A percentile compares a stretch with the other conserved stretches of the same genome.
These are phyloP conservation scores for Ascochyta koolunga DNA, from an alignment of 2,329 filamentous ascomycete species.

Conservation along the genomic window DNA sequence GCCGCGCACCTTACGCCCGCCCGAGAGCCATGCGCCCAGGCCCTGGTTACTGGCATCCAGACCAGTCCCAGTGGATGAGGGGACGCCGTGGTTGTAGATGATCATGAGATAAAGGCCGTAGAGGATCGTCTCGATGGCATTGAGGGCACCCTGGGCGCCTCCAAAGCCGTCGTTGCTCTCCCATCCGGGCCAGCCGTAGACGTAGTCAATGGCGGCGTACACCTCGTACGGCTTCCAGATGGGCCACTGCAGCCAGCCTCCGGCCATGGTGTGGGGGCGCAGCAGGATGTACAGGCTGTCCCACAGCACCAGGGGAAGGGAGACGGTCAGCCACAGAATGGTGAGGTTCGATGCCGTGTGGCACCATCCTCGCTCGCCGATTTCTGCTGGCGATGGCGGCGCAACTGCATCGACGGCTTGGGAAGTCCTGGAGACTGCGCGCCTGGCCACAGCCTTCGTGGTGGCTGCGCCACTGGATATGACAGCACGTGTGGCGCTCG, in stretches of 20 bases:
- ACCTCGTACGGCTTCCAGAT: slow-evolving; percentile 79
- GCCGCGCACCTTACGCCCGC: slow-evolving; percentile 59
- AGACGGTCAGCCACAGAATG: slow-evolving; percentile 74
- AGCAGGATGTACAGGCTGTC: slow-evolving; percentile 79
- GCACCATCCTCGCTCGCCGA: slow-evolving; percentile 52
- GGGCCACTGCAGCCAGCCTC: slow-evolving; percentile 72
- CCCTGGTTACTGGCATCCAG: slow-evolving; percentile 45
- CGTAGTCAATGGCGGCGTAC: slow-evolving; percentile 78
- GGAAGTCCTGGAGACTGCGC: slow-evolving; percentile 29
- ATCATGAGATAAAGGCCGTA: slow-evolving; percentile 69
- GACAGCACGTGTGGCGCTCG: slow-evolving; percentile 16
- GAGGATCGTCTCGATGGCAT: slow-evolving; percentile 69
- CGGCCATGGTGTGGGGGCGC: slow-evolving; percentile 81
- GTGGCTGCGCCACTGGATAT: slow-evolving; percentile 20
- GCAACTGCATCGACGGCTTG: slow-evolving; percentile 22
- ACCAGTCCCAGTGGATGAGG: slow-evolving; percentile 46
- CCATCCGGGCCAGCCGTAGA: slow-evolving; percentile 80
- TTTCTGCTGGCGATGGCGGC: slow-evolving; percentile 29
- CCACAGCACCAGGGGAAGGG: slow-evolving; percentile 80
- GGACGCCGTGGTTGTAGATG: slow-evolving; percentile 51
- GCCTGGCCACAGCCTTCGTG: slow-evolving; percentile 27
- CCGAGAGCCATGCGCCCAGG: slow-evolving; percentile 53
- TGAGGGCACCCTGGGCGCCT: slow-evolving; percentile 72
- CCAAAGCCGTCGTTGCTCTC: slow-evolving; percentile 74
- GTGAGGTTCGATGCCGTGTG: slow-evolving; percentile 66